Evolutionary conservation across 1,284 basidiomycete species (phyloP).

Genomic region (Sporisorium exsertum): DNA sequence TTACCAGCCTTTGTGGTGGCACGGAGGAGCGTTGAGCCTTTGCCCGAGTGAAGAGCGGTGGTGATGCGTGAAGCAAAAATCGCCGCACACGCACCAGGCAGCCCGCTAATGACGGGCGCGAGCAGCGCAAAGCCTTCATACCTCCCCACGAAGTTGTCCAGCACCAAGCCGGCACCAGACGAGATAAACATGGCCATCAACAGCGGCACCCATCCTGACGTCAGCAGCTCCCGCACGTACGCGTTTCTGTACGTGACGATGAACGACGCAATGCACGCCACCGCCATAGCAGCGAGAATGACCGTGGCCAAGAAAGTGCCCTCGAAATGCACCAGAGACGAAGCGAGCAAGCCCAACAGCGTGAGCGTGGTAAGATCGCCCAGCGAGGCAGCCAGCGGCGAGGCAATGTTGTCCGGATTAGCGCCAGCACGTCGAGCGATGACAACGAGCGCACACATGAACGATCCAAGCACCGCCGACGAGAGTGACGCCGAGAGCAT

Average conservation of each 20-base stretch:
- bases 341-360: constrained; percentile 68
- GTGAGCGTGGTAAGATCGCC: constrained; percentile 88
- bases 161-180: constrained; percentile 87
- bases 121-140: constrained; percentile 90
- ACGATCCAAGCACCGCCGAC: constrained; percentile 84
- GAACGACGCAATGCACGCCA: constrained; percentile 75
- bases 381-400: constrained; percentile 89
- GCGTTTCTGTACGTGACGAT: constrained; percentile 75
- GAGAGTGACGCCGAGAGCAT: constrained; percentile 89
- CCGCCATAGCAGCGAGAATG: constrained; percentile 76
- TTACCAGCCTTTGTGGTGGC: constrained; percentile 28
- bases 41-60: constrained; percentile 78
- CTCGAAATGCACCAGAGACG: constrained; percentile 67
- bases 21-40: constrained; percentile 37
- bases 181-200: constrained; percentile 93
- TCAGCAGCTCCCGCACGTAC: constrained; percentile 78
- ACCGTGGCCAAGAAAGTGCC: constrained; percentile 70
- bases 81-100: constrained; percentile 80
- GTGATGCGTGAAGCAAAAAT: constrained; percentile 92
- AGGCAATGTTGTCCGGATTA: constrained; percentile 95
- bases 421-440: constrained; percentile 80
- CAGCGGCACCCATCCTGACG: constrained; percentile 88
- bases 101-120: constrained; percentile 86
- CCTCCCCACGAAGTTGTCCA: constrained; percentile 86
- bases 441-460: constrained; percentile 89